Percentiles rank a stretch among this genome's conserved stretches.
Evolutionary conservation across 1,284 basidiomycete genomes (phyloP).

Genomic region (Irpex sp.): DNA sequence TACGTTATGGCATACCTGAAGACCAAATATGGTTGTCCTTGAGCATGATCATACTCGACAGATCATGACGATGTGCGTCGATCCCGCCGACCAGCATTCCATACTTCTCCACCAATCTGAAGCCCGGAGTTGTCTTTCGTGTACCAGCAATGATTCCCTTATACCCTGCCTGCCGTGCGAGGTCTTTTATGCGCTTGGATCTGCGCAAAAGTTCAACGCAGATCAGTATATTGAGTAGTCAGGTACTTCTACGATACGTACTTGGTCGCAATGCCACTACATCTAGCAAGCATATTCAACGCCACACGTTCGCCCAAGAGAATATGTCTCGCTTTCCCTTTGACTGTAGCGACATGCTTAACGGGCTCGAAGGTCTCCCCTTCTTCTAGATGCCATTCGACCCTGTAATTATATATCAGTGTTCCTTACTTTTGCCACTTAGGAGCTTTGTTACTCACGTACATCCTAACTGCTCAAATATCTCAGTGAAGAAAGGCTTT

Average conservation of each 20-base stretch:
- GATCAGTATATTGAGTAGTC: neutral
- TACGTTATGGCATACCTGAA: conserved; percentile 52
- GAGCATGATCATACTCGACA: conserved; percentile 99
- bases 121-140: conserved; percentile 97
- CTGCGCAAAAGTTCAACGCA: conserved; percentile 33
- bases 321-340: conserved; percentile 83
- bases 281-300: conserved; percentile 91
- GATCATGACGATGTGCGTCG: conserved; percentile 94
- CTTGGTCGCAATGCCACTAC: conserved; percentile 96
- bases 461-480: conserved; percentile 90
- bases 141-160: conserved; percentile 93
- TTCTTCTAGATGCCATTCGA: conserved; percentile 91
- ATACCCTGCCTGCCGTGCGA: conserved; percentile 81
- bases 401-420: conserved; percentile 41
- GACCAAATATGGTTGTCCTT: conserved; percentile 99
- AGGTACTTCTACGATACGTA: conserved; percentile 34
- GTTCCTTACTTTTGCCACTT: neutral
- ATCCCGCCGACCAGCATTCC: conserved; percentile 98
- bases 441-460: conserved; percentile 50
- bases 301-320: conserved; percentile 95
- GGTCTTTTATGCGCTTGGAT: conserved; percentile 76
- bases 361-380: conserved; percentile 78
- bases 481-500: conserved; percentile 93
- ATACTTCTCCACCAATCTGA: conserved; percentile 97
- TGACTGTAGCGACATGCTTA: conserved; percentile 90